Evolutionary conservation across 495 filamentous ascomycete species (phyloP), one percentile per base, ranked within the genome.

Genomic region (Chaetomium fimeti): DNA sequence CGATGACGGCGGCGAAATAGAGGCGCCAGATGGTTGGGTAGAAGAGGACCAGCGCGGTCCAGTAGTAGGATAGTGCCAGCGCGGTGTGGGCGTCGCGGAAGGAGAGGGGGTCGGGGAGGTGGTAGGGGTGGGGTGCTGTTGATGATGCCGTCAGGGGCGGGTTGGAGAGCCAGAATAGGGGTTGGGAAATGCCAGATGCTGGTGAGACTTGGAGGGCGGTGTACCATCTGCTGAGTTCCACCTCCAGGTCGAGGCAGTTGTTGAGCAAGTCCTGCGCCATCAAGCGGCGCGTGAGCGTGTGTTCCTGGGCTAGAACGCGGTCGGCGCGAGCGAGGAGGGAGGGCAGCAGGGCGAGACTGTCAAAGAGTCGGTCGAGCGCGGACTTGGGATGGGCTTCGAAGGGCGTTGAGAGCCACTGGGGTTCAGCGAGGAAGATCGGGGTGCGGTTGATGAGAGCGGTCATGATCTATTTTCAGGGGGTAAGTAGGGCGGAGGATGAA

Each of bases 381-480:
- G 78, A 77, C 56, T 79, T 75, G 29, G 76, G 77, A 49, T 82
- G 78, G 13, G 66, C 55, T 54, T 79, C 77, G 70, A 75, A 81
- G 3, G 80, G 80, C 7, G 74, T 71, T 0, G 76, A 75, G 2
- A 70, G 72, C 80, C 80, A 82, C 64, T 80, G 76, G 2, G 75
- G 76, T 9, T 65, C 70, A 24, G 75, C 72, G 32, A 82, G 68
- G 54, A 77, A 81, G 6, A 71, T 78, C 15, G 76, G 77, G 18
- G 73, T 77, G 27, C 75, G 75, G 68, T 78, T 78, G 25, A 81
- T 69, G 12, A 82, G 66, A 7, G 80, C 74, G 15, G 76, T 66
- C 64, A 74, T 72, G 52, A 81, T 76, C 79, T 82, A 62, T 58
- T 32, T 58, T 27, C 2, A 13, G 36, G 13, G 24, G 24, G 15